phyloP scores from a whole-genome alignment of 352 stramenopile genomes.

The Globisporangium lucens region DNA sequence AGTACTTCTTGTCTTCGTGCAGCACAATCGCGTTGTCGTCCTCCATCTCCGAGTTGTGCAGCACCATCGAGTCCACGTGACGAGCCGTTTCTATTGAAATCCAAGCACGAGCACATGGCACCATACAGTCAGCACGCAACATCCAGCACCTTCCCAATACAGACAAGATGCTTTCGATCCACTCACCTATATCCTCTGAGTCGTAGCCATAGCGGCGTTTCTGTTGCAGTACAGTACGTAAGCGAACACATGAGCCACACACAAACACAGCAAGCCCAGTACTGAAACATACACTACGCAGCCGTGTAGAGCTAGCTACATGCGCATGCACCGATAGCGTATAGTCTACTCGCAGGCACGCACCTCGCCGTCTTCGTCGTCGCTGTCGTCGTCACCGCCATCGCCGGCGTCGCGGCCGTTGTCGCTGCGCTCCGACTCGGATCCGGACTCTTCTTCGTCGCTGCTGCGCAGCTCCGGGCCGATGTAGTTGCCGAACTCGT shows the following conservation, averaged over 20 bases:
- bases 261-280: background rate
- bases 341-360: background rate
- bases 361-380: conserved; percentile 36
- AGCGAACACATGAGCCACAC: background rate
- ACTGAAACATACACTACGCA: background rate
- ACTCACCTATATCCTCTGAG: conserved; percentile 18
- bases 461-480: conserved; percentile 93
- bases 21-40: conserved; percentile 95
- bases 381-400: conserved; percentile 32
- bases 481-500: conserved; percentile 99
- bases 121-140: background rate
- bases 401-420: conserved; percentile 2
- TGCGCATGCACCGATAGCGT: background rate
- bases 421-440: conserved; percentile 31
- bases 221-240: background rate
- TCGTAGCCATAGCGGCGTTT: conserved; percentile 18
- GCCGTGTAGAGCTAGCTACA: conserved; percentile 7
- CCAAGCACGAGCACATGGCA: background rate
- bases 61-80: conserved; percentile 43
- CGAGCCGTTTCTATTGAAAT: conserved; percentile 19
- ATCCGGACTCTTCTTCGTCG: conserved; percentile 61
- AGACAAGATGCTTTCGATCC: background rate
- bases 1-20: conserved; percentile 99
- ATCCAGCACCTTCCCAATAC: background rate
- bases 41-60: conserved; percentile 47